Conservation (phyloP, 371 early-diverging fungal species). For the Homolaphlyctis polyrhiza region DNA sequence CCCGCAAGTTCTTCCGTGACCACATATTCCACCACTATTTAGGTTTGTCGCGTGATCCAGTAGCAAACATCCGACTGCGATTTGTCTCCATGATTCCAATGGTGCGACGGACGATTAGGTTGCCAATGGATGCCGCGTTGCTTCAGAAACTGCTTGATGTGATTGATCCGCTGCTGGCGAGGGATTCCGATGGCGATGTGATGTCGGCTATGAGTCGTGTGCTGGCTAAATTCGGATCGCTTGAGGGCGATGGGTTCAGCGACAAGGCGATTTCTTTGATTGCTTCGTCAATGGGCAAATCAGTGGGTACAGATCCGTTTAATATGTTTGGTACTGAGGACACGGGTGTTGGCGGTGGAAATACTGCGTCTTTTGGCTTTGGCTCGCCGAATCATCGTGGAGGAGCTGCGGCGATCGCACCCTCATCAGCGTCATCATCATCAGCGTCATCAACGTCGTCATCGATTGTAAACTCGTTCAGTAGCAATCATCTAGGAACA, state of each 20-base stretch:
- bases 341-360: neutral
- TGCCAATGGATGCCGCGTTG: conserved; percentile 3
- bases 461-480: neutral
- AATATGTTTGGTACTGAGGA: neutral
- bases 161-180: conserved; percentile 9
- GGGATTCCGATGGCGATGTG: conserved; percentile 10
- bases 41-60: conserved; percentile 8
- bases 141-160: conserved; percentile 12
- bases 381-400: neutral
- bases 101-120: conserved; percentile 7
- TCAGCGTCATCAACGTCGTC: no score
- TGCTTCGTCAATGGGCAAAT: neutral
- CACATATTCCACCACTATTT: conserved; percentile 10
- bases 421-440: no score
- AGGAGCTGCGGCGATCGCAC: neutral
- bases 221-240: conserved; percentile 3
- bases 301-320: neutral
- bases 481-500: neutral
- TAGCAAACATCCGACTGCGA: conserved; percentile 11
- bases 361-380: neutral
- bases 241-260: conserved; percentile 5
- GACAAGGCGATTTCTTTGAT: conserved; percentile 2
- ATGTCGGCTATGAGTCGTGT: conserved; percentile 10
- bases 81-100: conserved; percentile 8
- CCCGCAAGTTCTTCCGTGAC: conserved; percentile 11